Evolutionary conservation across 2,329 filamentous ascomycete genomes (phyloP).

Genomic region (Ustulina deusta): DNA sequence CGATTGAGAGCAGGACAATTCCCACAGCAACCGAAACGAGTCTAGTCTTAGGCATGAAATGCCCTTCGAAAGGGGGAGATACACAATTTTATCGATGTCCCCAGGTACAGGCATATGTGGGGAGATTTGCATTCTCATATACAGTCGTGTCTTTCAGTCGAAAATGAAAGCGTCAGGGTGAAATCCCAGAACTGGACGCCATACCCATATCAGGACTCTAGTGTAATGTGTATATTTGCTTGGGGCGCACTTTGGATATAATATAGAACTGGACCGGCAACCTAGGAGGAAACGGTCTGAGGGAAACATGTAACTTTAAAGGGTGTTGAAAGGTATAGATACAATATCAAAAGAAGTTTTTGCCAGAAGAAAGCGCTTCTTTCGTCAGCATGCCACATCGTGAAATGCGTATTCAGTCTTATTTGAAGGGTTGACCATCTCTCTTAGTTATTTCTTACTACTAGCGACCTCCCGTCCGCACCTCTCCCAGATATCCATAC

Average conservation of each 20-base stretch:
- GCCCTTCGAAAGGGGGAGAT: not conserved
- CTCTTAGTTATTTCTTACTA: conserved; percentile 6
- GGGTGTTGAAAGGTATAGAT: conserved; percentile 11
- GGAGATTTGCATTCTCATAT: not conserved
- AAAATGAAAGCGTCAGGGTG: not conserved
- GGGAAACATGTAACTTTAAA: not conserved
- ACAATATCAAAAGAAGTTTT: conserved; percentile 8
- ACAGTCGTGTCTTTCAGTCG: not conserved
- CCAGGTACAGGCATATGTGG: not conserved
- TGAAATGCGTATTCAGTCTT: not conserved
- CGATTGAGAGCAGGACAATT: not conserved
- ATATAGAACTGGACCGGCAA: not conserved
- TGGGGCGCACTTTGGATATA: not conserved
- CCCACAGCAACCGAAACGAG: not conserved
- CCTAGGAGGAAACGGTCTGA: not conserved
- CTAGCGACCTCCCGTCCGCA: conserved; percentile 52
- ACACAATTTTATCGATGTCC: not conserved
- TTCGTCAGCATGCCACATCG: not conserved
- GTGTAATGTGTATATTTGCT: not conserved
- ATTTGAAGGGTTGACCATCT: not conserved
- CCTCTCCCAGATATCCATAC: conserved; percentile 70
- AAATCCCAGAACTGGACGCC: not conserved
- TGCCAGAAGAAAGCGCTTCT: not conserved
- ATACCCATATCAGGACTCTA: not conserved
- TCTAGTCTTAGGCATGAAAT: not conserved